A percentile compares a stretch with the other conserved stretches of the same genome.
These are phyloP conservation scores for Candida taoyuanica DNA, from an alignment of 805 yeast genomes.

Conservation along the genomic window DNA sequence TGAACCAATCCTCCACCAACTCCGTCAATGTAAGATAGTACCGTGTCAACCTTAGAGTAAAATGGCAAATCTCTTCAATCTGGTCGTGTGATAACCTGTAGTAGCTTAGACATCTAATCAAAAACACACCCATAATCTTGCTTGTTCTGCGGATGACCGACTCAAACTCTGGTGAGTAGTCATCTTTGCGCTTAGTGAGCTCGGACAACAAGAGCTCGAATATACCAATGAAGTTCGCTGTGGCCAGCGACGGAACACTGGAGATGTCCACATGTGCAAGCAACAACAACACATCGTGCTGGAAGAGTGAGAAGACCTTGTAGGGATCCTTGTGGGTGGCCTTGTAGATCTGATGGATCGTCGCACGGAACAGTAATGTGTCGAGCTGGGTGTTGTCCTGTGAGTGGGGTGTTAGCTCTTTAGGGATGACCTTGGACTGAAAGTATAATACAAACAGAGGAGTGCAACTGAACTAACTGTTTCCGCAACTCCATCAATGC, in stretches of 20 bases:
- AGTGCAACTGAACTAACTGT: slow-evolving; percentile 1
- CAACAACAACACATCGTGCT: slow-evolving; percentile 12
- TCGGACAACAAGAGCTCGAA: slow-evolving; percentile 15
- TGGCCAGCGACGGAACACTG: slow-evolving; percentile 5
- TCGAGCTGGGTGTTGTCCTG: no score
- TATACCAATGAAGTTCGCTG: slow-evolving; percentile 14
- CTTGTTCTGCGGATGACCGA: slow-evolving; percentile 8
- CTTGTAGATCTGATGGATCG: slow-evolving; percentile 10
- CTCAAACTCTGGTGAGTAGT: slow-evolving; percentile 10
- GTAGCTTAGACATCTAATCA: slow-evolving; percentile 13
- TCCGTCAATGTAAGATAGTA: slow-evolving; percentile 16
- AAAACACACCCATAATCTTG: slow-evolving; percentile 16
- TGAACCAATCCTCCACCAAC: slow-evolving; percentile 21
- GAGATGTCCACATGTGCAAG: slow-evolving; percentile 11
- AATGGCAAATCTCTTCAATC: slow-evolving; percentile 5
- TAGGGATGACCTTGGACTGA: not conserved
- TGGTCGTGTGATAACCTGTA: slow-evolving; percentile 3
- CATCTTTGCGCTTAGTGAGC: slow-evolving; percentile 15
- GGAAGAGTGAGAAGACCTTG: slow-evolving; percentile 9
- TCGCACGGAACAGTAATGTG: slow-evolving; percentile 7
- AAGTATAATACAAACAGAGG: slow-evolving; percentile 2
- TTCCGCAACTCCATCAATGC: not conserved
- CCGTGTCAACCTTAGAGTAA: slow-evolving; percentile 14
- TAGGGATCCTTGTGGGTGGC: slow-evolving; percentile 6
- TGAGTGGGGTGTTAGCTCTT: no score